These are phyloP conservation scores for Plantago coronopus DNA, from an alignment of 305 asterid genomes.

Conservation along the genomic window DNA sequence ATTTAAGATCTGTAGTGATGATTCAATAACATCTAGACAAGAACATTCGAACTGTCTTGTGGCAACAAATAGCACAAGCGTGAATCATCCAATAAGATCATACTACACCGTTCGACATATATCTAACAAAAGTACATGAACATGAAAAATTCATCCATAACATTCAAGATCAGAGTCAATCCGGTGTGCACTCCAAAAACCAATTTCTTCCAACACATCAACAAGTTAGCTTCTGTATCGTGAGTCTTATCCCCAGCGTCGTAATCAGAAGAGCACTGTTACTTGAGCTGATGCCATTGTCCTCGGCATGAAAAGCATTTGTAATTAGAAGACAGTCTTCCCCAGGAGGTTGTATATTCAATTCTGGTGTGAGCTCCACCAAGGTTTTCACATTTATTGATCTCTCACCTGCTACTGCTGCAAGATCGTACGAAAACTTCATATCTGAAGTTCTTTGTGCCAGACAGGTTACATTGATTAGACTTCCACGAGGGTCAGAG, in stretches of 20 bases:
- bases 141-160: no score
- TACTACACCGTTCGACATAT: no score
- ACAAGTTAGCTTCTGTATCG: background rate
- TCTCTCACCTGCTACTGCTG: conserved; percentile 38
- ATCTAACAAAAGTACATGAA: no score
- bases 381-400: conserved; percentile 32
- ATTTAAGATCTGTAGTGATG: no score
- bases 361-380: conserved; percentile 33
- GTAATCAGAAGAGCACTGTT: background rate
- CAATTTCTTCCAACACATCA: no score
- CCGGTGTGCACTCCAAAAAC: no score
- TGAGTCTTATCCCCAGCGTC: background rate
- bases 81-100: no score
- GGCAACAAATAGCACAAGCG: no score
- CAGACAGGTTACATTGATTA: conserved; percentile 38
- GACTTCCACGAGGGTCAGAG: conserved; percentile 31
- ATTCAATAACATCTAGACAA: no score
- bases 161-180: no score
- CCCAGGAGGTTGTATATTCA: conserved; percentile 25
- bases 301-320: conserved; percentile 17
- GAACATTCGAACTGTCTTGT: no score
- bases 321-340: conserved; percentile 48
- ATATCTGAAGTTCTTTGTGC: conserved; percentile 32
- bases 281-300: conserved; percentile 34
- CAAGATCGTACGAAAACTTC: conserved; percentile 34